phyloP scores from a whole-genome alignment of 805 yeast species.

The Scheffersomyces ergatensis region DNA sequence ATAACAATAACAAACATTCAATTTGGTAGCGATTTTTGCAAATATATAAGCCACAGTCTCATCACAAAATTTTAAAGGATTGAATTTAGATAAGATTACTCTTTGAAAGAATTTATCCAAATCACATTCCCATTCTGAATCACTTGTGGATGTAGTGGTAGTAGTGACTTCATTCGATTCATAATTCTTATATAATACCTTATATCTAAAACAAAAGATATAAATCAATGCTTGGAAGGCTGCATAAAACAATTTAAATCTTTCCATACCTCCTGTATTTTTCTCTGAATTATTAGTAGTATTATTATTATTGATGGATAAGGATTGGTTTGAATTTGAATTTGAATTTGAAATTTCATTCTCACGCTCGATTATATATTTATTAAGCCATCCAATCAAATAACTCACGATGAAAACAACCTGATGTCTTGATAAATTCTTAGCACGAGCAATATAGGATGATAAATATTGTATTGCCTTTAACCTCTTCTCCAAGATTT shows the following conservation, averaged over 20 bases:
- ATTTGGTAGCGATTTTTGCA: slow-evolving; percentile 87
- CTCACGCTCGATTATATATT: slow-evolving; percentile 82
- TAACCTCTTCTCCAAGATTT: slow-evolving; percentile 70
- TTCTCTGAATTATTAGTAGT: slow-evolving; percentile 1
- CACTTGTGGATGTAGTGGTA: slow-evolving; percentile 6
- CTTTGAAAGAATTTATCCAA: slow-evolving; percentile 86
- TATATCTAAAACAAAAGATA: slow-evolving; percentile 86
- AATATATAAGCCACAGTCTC: slow-evolving; percentile 91
- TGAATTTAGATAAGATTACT: slow-evolving; percentile 81
- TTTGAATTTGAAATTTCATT: slow-evolving; percentile 59
- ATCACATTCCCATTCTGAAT: slow-evolving; percentile 68
- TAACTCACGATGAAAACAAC: slow-evolving; percentile 80
- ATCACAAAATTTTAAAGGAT: slow-evolving; percentile 90
- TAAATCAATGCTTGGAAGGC: slow-evolving; percentile 87
- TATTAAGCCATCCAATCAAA: slow-evolving; percentile 77
- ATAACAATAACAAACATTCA: slow-evolving; percentile 89
- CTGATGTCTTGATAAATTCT: slow-evolving; percentile 66
- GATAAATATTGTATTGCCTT: slow-evolving; percentile 91
- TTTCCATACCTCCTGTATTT: slow-evolving; percentile 71
- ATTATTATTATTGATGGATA: slow-evolving; percentile 3
- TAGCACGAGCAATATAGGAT: slow-evolving; percentile 86
- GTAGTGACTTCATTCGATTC: background rate
- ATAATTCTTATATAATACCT: slow-evolving; percentile 45
- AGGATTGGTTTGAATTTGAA: slow-evolving; percentile 9
- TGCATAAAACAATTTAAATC: slow-evolving; percentile 86